Evolutionary conservation across 1,139 yeast genomes (phyloP).

Genomic region (Candida pseudoviswanathii): DNA sequence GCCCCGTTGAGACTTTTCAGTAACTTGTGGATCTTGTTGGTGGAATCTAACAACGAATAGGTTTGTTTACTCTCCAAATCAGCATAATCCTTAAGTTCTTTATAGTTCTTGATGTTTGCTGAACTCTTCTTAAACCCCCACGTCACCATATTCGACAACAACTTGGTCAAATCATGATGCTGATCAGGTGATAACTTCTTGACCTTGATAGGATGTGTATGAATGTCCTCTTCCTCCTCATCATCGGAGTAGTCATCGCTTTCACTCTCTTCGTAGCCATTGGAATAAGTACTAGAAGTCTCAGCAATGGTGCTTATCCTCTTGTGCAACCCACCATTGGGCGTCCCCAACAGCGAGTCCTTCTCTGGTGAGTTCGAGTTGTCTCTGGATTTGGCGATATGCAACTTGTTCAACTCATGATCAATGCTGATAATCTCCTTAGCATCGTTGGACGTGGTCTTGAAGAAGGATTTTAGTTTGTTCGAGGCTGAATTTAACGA

Average conservation of each 20-base stretch:
- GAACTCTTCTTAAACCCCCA: slow-evolving; percentile 26
- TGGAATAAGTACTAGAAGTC: slow-evolving; percentile 10
- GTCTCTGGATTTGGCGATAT: background rate
- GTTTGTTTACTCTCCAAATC: slow-evolving; percentile 34
- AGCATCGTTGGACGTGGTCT: background rate
- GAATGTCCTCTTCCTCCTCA: slow-evolving; percentile 23
- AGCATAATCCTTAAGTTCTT: slow-evolving; percentile 24
- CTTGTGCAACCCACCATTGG: slow-evolving; percentile 10
- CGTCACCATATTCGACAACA: slow-evolving; percentile 36
- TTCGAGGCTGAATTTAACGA: slow-evolving; percentile 2
- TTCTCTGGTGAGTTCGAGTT: background rate
- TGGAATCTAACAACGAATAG: slow-evolving; percentile 29
- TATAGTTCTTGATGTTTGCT: slow-evolving; percentile 9
- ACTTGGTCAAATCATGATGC: slow-evolving; percentile 22
- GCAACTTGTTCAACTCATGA: background rate
- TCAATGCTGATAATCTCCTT: background rate
- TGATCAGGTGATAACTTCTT: slow-evolving; percentile 14
- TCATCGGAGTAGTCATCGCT: slow-evolving; percentile 26
- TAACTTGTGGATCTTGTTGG: slow-evolving; percentile 27
- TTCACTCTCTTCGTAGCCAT: slow-evolving; percentile 9
- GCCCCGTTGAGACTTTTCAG: slow-evolving; percentile 23
- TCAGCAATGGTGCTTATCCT: slow-evolving; percentile 28
- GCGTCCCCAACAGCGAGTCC: background rate
- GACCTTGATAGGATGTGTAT: slow-evolving; percentile 29
- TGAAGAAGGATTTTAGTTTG: slow-evolving; percentile 8